Evolutionary conservation across 164 flowering plant species (phyloP), one percentile per base, ranked within the genome.

Genomic region (Tinospora cordifolia): DNA sequence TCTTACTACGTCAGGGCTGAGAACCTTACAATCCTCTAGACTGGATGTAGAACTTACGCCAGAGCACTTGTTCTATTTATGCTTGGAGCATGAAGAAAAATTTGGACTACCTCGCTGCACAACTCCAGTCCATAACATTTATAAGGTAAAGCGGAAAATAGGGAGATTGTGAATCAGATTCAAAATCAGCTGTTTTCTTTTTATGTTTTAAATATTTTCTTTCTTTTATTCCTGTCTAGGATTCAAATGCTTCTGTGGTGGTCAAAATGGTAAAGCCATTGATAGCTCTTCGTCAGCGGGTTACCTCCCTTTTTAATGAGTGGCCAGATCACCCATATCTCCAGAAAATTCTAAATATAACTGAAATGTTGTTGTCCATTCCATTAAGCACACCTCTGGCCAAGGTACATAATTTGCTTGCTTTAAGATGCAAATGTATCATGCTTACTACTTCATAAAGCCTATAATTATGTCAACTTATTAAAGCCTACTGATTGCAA

Each of bases 281-380:
- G 58, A 27, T 44, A 17, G 10, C 68, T 69, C 87, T 94, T 69
- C 79, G 78, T 65, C 54, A 81, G 62, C 72, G 75, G 44, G 71
- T 88, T 66, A 13, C 65, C 8, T 71, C 73, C 62, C 83, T 89
- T 75, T 40, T 89, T 67, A 79, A 65, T 66, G 92, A 90, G 75
- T 82, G 88, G 89, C 88, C 87, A 62, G 95, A 89, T 41, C 87
- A 90, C 77, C 86, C 86, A 72, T 87, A 82, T 34, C 87, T 90
- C 65, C 86, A 88, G 71, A 87, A 86, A 66, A 75, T 94, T 26
- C 54, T 84, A 67, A 83, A 89, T 72, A 73, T 84, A n/a, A 74
- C 73, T 73, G 81, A 85, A 46, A 84, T 88, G 91, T 84, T 92
- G 27, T 80, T 92, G 82, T 76, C 82, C 74, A 77, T 94, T 67